phyloP scores from a whole-genome alignment of 306 rosid genomes.

The Sindora glabra region DNA sequence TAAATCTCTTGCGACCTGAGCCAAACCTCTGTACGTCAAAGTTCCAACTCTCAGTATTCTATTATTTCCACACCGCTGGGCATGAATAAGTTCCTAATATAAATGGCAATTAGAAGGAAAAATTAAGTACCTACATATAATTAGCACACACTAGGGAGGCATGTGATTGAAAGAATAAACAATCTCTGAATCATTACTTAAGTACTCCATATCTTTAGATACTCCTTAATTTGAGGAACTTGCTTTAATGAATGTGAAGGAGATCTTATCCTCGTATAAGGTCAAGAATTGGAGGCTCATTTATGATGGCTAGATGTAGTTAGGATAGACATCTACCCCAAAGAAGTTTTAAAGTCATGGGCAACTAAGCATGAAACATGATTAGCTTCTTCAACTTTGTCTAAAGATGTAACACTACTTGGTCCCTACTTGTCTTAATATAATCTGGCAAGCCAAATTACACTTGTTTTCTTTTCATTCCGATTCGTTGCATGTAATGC shows the following conservation, averaged over 20 bases:
- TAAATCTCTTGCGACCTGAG: too few species aligned
- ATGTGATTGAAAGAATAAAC: not conserved
- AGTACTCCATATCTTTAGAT: not conserved
- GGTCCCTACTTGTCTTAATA: too few species aligned
- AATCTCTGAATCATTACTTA: not conserved
- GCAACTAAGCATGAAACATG: not conserved
- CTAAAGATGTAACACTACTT: not conserved
- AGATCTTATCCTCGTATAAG: not conserved
- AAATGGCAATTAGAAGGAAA: not conserved
- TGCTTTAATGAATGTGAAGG: conserved; percentile 9
- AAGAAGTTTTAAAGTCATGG: too few species aligned
- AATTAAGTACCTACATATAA: not conserved
- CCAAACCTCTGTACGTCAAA: too few species aligned
- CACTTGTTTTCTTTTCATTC: too few species aligned
- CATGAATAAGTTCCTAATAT: not conserved
- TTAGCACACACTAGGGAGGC: not conserved
- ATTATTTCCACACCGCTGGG: too few species aligned
- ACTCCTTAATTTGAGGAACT: conserved; percentile 14
- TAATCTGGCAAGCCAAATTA: too few species aligned
- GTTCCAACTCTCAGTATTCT: too few species aligned
- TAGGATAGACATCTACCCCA: too few species aligned
- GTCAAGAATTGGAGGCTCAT: not conserved
- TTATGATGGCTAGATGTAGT: too few species aligned
- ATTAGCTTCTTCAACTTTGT: not conserved
- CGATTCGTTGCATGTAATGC: too few species aligned